Base-by-base conservation (phyloP, 2,329 filamentous ascomycete genomes). In the Periconia sp. region DNA sequence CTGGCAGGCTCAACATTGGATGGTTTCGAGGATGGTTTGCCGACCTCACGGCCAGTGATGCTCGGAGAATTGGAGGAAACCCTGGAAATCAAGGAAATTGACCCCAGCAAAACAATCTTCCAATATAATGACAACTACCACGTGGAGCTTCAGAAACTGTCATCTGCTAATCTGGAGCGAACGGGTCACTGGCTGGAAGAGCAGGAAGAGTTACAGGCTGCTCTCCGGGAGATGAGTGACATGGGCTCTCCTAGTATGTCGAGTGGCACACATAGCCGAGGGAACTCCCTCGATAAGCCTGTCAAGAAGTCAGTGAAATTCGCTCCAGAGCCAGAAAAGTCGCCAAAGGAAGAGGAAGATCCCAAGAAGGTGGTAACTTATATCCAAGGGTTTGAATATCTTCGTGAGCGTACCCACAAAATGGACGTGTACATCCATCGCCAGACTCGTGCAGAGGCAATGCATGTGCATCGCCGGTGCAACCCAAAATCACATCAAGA, bases 121-220 rank as follows among this genome's bases (percentile, higher is more conserved):
- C 85, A 88, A 53, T 89, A 88, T 59, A 88, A 91, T 51, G 82
- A 89, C 43, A 79, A 83, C 47, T 95, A 95, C 61, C 79, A 85
- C 34, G 78, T 80, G 39, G 88, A 89, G 66, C 82, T 95, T 50
- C 81, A 88, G 61, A 77, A 87, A 53, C 79, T 80, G 30, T 85
- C 88, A 6, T 75, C 85, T 15, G 82, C 81, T n/a, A 89, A 92
- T 59, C 74, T 94, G 37, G 89, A 94, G 68, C 85, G 91, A 50
- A 97, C 92, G 4, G 86, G 88, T 59, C 72, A 89, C 31, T 97
- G 92, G 92, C 81, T 97, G 21, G 76, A 84, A 57, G 88, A 90
- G 6, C 92, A 97, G 68, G 85, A 85, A 43, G 79, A 84, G 11
- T 94, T 95, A 43, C 79, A 92, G 43, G 79, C 84, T 30, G 85